Percentiles rank a stretch among this genome's conserved stretches.
phyloP scores from a whole-genome alignment of 2,329 filamentous ascomycete genomes.

The Chalara sp. region DNA sequence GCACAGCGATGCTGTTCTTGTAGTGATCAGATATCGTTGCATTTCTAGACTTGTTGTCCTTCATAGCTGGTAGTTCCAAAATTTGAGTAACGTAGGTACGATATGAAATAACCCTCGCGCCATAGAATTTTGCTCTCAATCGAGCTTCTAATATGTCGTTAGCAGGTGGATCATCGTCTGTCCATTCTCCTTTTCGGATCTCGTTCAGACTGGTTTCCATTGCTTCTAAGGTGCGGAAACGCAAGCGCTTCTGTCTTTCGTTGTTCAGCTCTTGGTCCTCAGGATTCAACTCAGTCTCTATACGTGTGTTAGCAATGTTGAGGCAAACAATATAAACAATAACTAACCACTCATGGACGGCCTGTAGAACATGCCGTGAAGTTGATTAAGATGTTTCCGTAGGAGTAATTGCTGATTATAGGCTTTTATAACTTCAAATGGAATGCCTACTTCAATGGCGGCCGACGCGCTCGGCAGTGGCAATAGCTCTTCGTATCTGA shows the following conservation, averaged over 20 bases:
- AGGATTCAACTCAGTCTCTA: neutral
- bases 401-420: slow-evolving; percentile 59
- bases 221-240: slow-evolving; percentile 36
- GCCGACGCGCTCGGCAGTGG: slow-evolving; percentile 54
- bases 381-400: slow-evolving; percentile 56
- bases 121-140: slow-evolving; percentile 90
- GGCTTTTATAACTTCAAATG: slow-evolving; percentile 45
- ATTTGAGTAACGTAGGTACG: slow-evolving; percentile 63
- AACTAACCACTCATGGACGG: slow-evolving; percentile 20
- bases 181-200: slow-evolving; percentile 37
- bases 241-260: too few relatives aligned
- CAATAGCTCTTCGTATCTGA: slow-evolving; percentile 57
- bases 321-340: slow-evolving; percentile 36
- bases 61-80: slow-evolving; percentile 31
- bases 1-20: slow-evolving; percentile 20
- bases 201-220: slow-evolving; percentile 35
- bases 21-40: slow-evolving; percentile 16
- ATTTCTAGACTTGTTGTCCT: slow-evolving; percentile 5
- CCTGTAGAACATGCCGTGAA: slow-evolving; percentile 40
- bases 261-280: neutral
- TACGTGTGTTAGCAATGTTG: slow-evolving; percentile 30
- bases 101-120: slow-evolving; percentile 82
- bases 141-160: slow-evolving; percentile 74
- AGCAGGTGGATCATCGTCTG: slow-evolving; percentile 56
- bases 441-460: slow-evolving; percentile 37